These are phyloP conservation scores for Vaccinium vitisidaea DNA, from an alignment of 148 eudicot genomes.

Conservation along the genomic window DNA sequence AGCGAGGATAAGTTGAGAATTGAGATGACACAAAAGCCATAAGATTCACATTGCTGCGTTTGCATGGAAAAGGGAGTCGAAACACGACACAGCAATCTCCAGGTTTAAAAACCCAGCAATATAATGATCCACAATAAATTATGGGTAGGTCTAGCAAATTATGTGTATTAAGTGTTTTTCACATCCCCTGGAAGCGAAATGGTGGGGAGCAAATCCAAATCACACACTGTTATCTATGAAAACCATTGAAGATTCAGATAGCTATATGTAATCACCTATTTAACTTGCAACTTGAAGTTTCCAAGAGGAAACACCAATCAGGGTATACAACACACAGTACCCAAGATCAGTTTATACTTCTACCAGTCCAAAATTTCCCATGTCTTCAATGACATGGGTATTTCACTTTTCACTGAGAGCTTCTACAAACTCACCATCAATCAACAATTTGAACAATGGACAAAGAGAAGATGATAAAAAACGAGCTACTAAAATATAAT, in stretches of 20 bases:
- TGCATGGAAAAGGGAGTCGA: background rate
- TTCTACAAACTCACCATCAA: background rate
- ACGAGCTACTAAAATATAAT: background rate
- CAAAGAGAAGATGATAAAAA: background rate
- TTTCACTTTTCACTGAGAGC: background rate
- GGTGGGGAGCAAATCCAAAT: background rate
- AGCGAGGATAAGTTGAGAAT: background rate
- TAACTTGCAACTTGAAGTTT: background rate
- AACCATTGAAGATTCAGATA: background rate
- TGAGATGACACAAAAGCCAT: background rate
- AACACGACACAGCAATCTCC: background rate
- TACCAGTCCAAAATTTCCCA: background rate
- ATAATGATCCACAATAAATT: background rate
- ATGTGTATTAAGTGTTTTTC: background rate
- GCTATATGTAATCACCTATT: background rate
- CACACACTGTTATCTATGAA: background rate
- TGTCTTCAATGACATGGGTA: background rate
- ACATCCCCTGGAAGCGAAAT: background rate
- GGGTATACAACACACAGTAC: background rate
- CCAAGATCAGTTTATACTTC: background rate
- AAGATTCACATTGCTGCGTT: background rate
- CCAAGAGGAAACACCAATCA: background rate
- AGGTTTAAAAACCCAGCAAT: background rate
- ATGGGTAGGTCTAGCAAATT: background rate
- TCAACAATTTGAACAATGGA: background rate